These are phyloP conservation scores for Urtica urens DNA, from an alignment of 306 rosid genomes.

Conservation along the genomic window DNA sequence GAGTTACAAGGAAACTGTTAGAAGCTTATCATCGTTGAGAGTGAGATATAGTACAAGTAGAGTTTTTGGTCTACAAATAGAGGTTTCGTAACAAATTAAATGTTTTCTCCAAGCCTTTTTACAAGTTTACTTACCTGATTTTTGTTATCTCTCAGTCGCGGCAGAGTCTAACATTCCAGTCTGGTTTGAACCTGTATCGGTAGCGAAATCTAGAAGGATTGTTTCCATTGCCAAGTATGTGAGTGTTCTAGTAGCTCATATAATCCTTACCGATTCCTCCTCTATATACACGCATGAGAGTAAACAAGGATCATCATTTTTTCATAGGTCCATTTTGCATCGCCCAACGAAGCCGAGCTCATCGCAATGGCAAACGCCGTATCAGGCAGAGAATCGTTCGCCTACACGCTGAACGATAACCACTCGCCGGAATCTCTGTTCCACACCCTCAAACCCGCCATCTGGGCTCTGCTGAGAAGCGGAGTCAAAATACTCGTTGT, in stretches of 20 bases:
- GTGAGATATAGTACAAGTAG: too few species aligned
- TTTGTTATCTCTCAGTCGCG: conserved; percentile 38
- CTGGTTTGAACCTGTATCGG: conserved; percentile 96
- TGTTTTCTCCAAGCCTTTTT: too few species aligned
- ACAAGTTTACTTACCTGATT: too few species aligned
- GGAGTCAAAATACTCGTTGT: conserved; percentile 65
- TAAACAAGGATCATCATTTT: background rate
- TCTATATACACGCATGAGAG: too few species aligned
- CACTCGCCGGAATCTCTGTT: conserved; percentile 36
- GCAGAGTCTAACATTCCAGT: conserved; percentile 51
- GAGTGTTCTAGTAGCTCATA: conserved; percentile 29
- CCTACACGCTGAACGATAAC: conserved; percentile 27
- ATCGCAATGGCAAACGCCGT: conserved; percentile 71
- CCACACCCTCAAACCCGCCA: conserved; percentile 54
- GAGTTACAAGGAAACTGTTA: background rate
- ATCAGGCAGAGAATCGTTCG: conserved; percentile 35
- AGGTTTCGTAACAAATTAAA: too few species aligned
- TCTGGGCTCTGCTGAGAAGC: conserved; percentile 57
- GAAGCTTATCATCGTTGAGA: too few species aligned
- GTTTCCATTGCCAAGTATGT: conserved; percentile 58
- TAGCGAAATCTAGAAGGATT: conserved; percentile 73
- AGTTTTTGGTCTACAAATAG: too few species aligned
- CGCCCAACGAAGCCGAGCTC: conserved; percentile 88
- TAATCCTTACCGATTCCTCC: background rate
- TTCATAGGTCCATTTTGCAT: conserved; percentile 48